These are phyloP conservation scores for Otatea glauca DNA, from an alignment of 176 grass and related monocot species.

Conservation along the genomic window DNA sequence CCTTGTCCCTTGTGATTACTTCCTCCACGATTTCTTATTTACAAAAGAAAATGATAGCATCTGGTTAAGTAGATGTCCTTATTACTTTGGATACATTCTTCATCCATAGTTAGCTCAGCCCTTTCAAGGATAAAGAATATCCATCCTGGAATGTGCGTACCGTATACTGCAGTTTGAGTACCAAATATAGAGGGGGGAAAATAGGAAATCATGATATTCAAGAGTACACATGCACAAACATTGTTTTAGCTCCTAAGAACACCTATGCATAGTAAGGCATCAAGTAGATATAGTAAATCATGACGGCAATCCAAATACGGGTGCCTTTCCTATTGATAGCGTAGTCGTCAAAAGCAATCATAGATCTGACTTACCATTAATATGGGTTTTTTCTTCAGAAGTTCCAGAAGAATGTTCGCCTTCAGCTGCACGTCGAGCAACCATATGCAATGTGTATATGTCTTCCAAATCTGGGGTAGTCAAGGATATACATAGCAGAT, in stretches of 20 bases:
- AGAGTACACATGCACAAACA: neutral
- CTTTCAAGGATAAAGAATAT: neutral
- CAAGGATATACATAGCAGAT: slow-evolving; percentile 32
- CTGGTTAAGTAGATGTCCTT: neutral
- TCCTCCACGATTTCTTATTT: slow-evolving; percentile 61
- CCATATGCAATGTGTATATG: slow-evolving; percentile 93
- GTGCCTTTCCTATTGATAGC: neutral
- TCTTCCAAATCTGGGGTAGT: slow-evolving; percentile 79
- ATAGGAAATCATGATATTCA: neutral
- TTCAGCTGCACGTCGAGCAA: slow-evolving; percentile 63
- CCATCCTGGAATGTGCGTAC: neutral
- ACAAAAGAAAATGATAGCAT: neutral
- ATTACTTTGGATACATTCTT: neutral
- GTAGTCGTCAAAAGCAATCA: neutral
- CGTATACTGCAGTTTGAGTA: neutral
- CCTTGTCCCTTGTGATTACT: slow-evolving; percentile 79
- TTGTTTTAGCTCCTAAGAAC: neutral
- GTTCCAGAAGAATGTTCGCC: slow-evolving; percentile 58
- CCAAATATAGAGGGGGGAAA: neutral
- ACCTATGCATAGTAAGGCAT: neutral
- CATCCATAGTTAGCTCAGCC: neutral
- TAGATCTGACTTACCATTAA: slow-evolving; percentile 50
- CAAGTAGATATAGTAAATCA: slow-evolving; percentile 20
- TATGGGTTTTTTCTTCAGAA: slow-evolving; percentile 53
- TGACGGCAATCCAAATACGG: slow-evolving; percentile 7